A percentile compares a stretch with the other conserved stretches of the same genome.
Conservation (phyloP, 2,329 filamentous ascomycete genomes). For the Sordariomycetes sp. region DNA sequence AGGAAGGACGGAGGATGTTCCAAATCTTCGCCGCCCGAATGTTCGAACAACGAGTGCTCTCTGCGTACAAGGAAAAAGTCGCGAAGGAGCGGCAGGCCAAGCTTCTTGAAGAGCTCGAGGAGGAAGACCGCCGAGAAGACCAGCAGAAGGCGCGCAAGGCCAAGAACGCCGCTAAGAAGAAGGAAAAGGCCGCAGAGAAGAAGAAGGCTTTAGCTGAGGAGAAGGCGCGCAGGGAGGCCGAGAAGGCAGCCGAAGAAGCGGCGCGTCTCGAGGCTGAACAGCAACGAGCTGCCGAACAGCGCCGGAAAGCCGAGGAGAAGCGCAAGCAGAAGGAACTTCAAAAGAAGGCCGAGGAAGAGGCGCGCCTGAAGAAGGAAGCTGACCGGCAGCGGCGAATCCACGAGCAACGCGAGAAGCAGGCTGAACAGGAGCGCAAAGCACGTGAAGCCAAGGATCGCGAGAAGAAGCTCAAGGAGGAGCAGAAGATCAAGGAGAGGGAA, state of each 20-base stretch:
- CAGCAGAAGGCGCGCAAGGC: slow-evolving; percentile 88
- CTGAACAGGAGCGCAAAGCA: slow-evolving; percentile 74
- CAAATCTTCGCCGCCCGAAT: slow-evolving; percentile 98
- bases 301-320: slow-evolving; percentile 78
- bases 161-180: slow-evolving; percentile 88
- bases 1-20: slow-evolving; percentile 96
- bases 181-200: slow-evolving; percentile 85
- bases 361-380: slow-evolving; percentile 73
- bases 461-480: slow-evolving; percentile 78
- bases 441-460: slow-evolving; percentile 57
- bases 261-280: slow-evolving; percentile 67
- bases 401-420: slow-evolving; percentile 79
- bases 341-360: slow-evolving; percentile 84
- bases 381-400: slow-evolving; percentile 71
- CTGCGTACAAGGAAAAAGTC: slow-evolving; percentile 96
- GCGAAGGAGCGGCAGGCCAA: slow-evolving; percentile 85
- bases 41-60: slow-evolving; percentile 96
- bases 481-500: slow-evolving; percentile 71
- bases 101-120: slow-evolving; percentile 82
- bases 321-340: slow-evolving; percentile 85
- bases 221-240: slow-evolving; percentile 76
- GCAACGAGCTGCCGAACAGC: slow-evolving; percentile 71
- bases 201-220: slow-evolving; percentile 87
- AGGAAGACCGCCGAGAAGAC: slow-evolving; percentile 68
- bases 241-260: slow-evolving; percentile 81